A percentile compares a stretch with the other conserved stretches of the same genome.
These are phyloP conservation scores for Sphenostylis stenocarpa DNA, from an alignment of 306 rosid species.

Conservation along the genomic window DNA sequence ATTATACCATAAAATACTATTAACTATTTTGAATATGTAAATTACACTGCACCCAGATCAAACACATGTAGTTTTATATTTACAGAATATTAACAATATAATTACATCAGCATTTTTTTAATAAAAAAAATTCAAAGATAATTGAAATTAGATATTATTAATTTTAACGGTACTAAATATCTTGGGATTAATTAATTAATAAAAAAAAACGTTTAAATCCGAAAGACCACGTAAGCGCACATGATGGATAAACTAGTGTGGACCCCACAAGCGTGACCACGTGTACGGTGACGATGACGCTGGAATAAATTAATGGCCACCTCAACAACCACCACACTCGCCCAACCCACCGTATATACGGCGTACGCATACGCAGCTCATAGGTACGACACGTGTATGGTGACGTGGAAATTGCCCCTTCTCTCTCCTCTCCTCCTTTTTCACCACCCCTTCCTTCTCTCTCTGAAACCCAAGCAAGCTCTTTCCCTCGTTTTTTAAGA, in stretches of 20 bases:
- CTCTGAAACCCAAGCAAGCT: conserved; percentile 30
- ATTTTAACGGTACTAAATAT: not conserved
- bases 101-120: not conserved
- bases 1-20: too few relatives aligned
- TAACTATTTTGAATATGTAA: too few relatives aligned
- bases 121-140: too few relatives aligned
- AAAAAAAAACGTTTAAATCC: not conserved
- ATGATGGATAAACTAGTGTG: conserved; percentile 49
- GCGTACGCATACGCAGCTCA: conserved; percentile 43
- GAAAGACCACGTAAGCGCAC: conserved; percentile 58
- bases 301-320: conserved; percentile 55
- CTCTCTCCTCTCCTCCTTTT: conserved; percentile 30
- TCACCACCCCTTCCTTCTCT: conserved; percentile 32
- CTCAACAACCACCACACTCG: conserved; percentile 62
- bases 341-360: conserved; percentile 32
- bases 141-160: too few relatives aligned
- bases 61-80: too few relatives aligned
- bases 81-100: too few relatives aligned
- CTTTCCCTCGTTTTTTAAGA: conserved; percentile 42
- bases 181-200: not conserved
- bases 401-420: conserved; percentile 76
- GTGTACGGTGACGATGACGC: conserved; percentile 50
- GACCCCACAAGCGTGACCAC: conserved; percentile 43
- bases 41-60: too few relatives aligned
- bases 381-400: conserved; percentile 69